These are phyloP conservation scores for Ophiocordyceps camponoti-saundersi DNA, from an alignment of 2,329 filamentous ascomycete species.

Conservation along the genomic window DNA sequence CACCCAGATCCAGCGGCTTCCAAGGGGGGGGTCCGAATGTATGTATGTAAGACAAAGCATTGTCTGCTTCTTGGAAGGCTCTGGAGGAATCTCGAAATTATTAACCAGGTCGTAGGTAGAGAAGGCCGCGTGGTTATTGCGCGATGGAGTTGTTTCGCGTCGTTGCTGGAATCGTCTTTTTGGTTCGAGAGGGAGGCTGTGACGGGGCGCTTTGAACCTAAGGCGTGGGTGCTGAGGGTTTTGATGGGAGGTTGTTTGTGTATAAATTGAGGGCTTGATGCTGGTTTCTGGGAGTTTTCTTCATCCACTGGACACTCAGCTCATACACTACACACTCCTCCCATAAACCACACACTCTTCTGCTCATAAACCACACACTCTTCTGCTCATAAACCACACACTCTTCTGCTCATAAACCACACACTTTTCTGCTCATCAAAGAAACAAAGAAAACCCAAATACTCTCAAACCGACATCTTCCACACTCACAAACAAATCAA, in stretches of 20 bases:
- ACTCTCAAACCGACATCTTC: slow-evolving; percentile 8
- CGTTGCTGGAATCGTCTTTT: background rate
- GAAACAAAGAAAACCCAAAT: background rate
- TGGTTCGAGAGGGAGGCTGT: slow-evolving; percentile 10
- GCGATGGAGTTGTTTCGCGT: background rate
- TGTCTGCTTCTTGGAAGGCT: background rate
- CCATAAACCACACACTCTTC: no score
- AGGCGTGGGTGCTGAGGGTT: slow-evolving; percentile 6
- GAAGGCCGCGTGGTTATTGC: background rate
- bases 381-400: no score
- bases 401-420: background rate
- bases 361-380: no score
- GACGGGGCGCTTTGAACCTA: slow-evolving; percentile 5
- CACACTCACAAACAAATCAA: background rate
- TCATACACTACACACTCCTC: background rate
- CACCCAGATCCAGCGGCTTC: slow-evolving; percentile 6
- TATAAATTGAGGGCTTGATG: slow-evolving; percentile 13
- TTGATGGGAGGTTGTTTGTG: slow-evolving; percentile 1
- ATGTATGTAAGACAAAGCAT: no score
- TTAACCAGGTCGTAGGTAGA: no score
- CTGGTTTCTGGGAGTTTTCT: background rate
- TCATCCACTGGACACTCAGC: background rate
- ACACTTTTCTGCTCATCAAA: background rate
- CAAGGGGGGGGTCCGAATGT: no score
- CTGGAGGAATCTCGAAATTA: background rate